Evolutionary conservation across 208 protist genomes (phyloP).

Genomic region (Leptomonas seymouri): DNA sequence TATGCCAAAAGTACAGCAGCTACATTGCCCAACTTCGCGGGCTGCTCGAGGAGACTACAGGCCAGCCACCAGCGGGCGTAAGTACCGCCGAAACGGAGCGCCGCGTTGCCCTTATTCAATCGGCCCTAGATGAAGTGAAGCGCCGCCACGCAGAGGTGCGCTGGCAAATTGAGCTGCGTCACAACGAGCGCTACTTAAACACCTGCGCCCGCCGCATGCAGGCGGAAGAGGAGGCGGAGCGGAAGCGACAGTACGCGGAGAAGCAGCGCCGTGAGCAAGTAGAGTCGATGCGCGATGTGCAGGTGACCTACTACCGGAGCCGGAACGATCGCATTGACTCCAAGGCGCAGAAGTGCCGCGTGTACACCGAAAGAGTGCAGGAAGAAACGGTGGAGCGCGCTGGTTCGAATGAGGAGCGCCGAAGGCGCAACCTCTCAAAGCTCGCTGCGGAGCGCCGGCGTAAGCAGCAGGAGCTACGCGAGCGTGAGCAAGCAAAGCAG

Average conservation of each 20-base stretch:
- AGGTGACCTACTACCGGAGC: slow-evolving; percentile 56
- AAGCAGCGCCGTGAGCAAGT: slow-evolving; percentile 53
- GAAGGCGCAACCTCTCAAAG: slow-evolving; percentile 40
- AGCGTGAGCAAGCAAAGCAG: slow-evolving; percentile 40
- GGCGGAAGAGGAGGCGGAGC: slow-evolving; percentile 38
- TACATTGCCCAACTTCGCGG: slow-evolving; percentile 67
- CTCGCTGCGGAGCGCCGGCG: slow-evolving; percentile 52
- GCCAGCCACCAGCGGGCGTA: slow-evolving; percentile 56
- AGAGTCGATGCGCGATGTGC: slow-evolving; percentile 45
- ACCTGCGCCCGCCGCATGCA: slow-evolving; percentile 46
- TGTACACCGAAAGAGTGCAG: slow-evolving; percentile 45
- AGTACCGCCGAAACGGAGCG: slow-evolving; percentile 50
- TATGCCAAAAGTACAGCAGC: slow-evolving; percentile 41
- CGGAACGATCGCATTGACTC: slow-evolving; percentile 52
- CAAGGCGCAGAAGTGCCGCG: slow-evolving; percentile 43
- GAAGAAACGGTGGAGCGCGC: slow-evolving; percentile 46
- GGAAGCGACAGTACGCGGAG: slow-evolving; percentile 42
- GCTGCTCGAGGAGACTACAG: slow-evolving; percentile 60
- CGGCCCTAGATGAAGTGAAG: slow-evolving; percentile 61
- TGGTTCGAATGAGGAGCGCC: slow-evolving; percentile 45
- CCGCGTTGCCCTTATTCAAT: slow-evolving; percentile 64
- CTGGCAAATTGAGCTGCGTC: slow-evolving; percentile 33
- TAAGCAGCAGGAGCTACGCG: slow-evolving; percentile 50
- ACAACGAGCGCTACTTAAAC: slow-evolving; percentile 38
- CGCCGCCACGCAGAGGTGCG: slow-evolving; percentile 39